Evolutionary conservation across 306 rosid genomes (phyloP), one percentile per base, ranked within the genome.

Genomic region (Glycine soja): DNA sequence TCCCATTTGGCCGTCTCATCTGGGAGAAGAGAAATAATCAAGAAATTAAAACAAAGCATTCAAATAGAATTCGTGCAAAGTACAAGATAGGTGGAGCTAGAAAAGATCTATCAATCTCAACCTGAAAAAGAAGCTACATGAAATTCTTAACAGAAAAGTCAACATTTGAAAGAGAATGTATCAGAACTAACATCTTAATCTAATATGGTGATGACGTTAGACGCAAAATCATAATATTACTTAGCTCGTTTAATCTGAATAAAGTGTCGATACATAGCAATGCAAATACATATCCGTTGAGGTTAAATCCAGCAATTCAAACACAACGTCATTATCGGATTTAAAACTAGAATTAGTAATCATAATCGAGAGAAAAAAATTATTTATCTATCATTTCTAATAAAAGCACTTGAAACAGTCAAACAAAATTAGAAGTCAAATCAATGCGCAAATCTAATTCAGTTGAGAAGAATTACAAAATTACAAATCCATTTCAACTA

Each of bases 1-100:
- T 96, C 99, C 99, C 99, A 96, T 86, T 96, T 96, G 40, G 90
- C 94, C 0, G 97, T 83, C 87, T 96, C 99, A 63, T 83, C 99
- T 96, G 84, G 48, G 65, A 11, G 4, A 36, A 48, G 15, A 54
- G 0, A 16, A 34, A 76, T 7, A 42, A 36, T 32, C 10, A 13
- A 67, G 15, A 69, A 66, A 72, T 3, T 3, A 73, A 71, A n/a
- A 42, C 50, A 83, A 19, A 74, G 10, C 42, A 38, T 19, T 13
- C 19, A 43, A 14, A 64, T 36, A 52, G 10, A 10, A 76, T n/a
- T 47, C 59, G 56, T 9, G 14, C 8, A 30, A 75, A 36, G 46
- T 36, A 72, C 34, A 71, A 59, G n/a, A 50, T 38, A 34, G 67
- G 58, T 40, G 34, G 30, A 57, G 70, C 40, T 10, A 42, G 38